These are phyloP conservation scores for Cercophora sp. DNA, from an alignment of 495 filamentous ascomycete species.

Conservation along the genomic window DNA sequence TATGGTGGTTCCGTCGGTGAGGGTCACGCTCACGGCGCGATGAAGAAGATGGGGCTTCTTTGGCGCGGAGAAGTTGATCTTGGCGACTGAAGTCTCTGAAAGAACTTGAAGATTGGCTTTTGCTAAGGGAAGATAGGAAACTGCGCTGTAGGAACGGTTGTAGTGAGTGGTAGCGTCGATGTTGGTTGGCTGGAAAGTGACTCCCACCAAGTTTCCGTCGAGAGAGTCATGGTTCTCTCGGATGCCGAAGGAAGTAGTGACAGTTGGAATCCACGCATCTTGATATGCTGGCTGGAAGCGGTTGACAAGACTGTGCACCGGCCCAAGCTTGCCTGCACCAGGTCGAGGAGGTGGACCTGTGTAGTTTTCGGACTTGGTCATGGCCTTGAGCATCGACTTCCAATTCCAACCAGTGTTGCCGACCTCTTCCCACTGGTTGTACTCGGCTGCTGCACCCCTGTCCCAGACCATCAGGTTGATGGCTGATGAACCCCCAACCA, in stretches of 20 bases:
- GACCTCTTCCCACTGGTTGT: conserved; percentile 54
- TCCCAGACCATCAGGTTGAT: conserved; percentile 49
- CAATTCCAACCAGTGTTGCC: conserved; percentile 50
- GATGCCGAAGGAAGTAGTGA: conserved; percentile 28
- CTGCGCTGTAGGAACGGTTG: conserved; percentile 34
- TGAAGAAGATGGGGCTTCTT: neutral
- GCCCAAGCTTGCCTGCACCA: conserved; percentile 23
- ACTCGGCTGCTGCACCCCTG: conserved; percentile 49
- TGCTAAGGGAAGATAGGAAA: conserved; percentile 18
- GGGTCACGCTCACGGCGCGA: conserved; percentile 26
- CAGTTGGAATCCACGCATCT: conserved; percentile 26
- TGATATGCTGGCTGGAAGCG: conserved; percentile 30
- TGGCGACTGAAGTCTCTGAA: conserved; percentile 16
- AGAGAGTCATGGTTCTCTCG: conserved; percentile 25
- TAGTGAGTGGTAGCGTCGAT: conserved; percentile 26
- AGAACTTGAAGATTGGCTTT: conserved; percentile 15
- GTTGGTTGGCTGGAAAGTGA: conserved; percentile 32
- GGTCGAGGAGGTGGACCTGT: conserved; percentile 13
- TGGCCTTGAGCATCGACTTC: conserved; percentile 32
- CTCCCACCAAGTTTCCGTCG: conserved; percentile 32
- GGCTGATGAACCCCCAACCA: conserved; percentile 43
- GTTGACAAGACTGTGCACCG: conserved; percentile 33
- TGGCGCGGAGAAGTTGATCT: conserved; percentile 13
- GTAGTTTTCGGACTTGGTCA: conserved; percentile 28
- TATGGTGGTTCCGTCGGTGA: conserved; percentile 27